A percentile compares a stretch with the other conserved stretches of the same genome.
Conservation (phyloP, 306 rosid species). For the Mimosa pudica region DNA sequence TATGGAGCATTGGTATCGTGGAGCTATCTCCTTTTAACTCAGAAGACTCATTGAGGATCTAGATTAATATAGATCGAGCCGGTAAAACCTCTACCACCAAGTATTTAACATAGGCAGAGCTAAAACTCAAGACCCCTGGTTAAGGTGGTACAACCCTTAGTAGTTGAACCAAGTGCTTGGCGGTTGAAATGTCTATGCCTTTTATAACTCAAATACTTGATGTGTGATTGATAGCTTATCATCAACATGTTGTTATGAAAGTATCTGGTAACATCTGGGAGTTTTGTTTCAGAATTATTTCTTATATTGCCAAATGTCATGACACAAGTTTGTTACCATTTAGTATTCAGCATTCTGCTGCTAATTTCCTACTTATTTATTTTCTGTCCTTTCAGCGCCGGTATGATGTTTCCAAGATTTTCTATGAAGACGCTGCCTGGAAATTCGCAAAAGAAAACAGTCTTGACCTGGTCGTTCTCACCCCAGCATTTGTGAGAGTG, state of each 20-base stretch:
- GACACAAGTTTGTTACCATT: background rate
- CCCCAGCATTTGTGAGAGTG: slow-evolving; percentile 70
- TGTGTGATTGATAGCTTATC: background rate
- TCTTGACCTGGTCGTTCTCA: slow-evolving; percentile 70
- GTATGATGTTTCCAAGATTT: slow-evolving; percentile 80
- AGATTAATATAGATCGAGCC: too few relatives aligned
- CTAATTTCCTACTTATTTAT: slow-evolving; percentile 2
- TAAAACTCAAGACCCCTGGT: too few relatives aligned
- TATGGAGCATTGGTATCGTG: too few relatives aligned
- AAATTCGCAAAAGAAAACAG: slow-evolving; percentile 69
- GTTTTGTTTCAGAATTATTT: background rate
- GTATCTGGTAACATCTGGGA: background rate
- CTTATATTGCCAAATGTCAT: background rate
- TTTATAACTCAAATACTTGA: background rate
- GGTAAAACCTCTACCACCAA: too few relatives aligned
- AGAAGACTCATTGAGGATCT: too few relatives aligned
- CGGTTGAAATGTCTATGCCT: background rate
- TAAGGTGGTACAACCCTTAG: too few relatives aligned
- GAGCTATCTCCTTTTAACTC: too few relatives aligned
- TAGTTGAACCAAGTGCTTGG: too few relatives aligned
- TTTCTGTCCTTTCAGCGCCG: slow-evolving; percentile 50
- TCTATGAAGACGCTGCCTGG: slow-evolving; percentile 94
- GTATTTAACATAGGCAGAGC: too few relatives aligned
- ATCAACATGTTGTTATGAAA: background rate
- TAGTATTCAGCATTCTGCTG: background rate